Conservation (phyloP, 2,329 filamentous ascomycete genomes). For the Aspergillus sp. region DNA sequence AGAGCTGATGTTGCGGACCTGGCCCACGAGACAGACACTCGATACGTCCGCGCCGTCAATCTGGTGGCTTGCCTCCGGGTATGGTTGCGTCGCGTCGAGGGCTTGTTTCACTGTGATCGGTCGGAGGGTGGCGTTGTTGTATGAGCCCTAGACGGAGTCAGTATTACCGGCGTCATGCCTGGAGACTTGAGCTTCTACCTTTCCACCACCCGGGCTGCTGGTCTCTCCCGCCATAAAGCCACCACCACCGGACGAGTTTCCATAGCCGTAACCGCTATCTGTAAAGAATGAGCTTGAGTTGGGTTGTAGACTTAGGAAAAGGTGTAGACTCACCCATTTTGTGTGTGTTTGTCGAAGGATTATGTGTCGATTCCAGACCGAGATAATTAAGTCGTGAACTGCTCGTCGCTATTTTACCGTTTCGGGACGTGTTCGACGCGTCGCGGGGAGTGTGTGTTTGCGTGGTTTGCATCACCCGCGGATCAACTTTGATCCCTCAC, state of each 20-base stretch:
- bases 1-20: conserved; percentile 81
- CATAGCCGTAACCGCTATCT: conserved; percentile 46
- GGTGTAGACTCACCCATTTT: conserved; percentile 28
- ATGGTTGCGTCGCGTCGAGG: conserved; percentile 74
- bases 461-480: conserved; percentile 10
- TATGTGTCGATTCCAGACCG: too few species aligned
- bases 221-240: conserved; percentile 58
- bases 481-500: conserved; percentile 23
- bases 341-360: not conserved
- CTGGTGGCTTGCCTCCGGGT: conserved; percentile 73
- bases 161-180: not conserved
- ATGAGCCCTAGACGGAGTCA: conserved; percentile 45
- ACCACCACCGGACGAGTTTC: conserved; percentile 56
- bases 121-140: conserved; percentile 76
- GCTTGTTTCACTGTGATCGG: conserved; percentile 96
- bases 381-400: not conserved
- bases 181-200: conserved; percentile 27
- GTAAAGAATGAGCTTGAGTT: not conserved
- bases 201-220: conserved; percentile 48
- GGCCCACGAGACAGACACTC: conserved; percentile 82
- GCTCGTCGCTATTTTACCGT: conserved; percentile 33
- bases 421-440: conserved; percentile 41
- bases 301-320: not conserved
- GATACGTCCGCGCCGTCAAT: conserved; percentile 75
- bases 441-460: conserved; percentile 29